phyloP scores from a whole-genome alignment of 306 rosid genomes.

The Acmispon strigosus region DNA sequence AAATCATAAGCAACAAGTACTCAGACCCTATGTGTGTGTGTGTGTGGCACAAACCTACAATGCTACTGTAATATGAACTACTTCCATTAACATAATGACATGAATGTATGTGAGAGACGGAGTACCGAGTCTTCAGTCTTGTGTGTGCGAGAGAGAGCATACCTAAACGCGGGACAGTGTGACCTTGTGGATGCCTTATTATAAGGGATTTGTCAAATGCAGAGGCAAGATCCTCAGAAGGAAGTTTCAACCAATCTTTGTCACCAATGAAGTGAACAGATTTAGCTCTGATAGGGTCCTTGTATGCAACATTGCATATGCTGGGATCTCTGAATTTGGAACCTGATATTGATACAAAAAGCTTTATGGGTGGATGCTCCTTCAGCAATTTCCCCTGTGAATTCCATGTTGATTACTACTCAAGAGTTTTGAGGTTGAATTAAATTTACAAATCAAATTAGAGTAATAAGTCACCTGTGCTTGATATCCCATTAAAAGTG shows the following conservation, averaged over 20 bases:
- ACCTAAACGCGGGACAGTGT: slow-evolving; percentile 86
- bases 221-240: slow-evolving; percentile 67
- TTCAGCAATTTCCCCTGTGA: slow-evolving; percentile 73
- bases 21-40: background rate
- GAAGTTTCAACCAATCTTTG: slow-evolving; percentile 77
- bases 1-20: background rate
- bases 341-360: slow-evolving; percentile 72
- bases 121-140: too few species aligned
- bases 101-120: too few species aligned
- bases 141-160: background rate
- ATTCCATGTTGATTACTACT: slow-evolving; percentile 1
- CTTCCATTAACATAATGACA: too few species aligned
- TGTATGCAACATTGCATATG: slow-evolving; percentile 75
- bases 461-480: slow-evolving; percentile 42
- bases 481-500: slow-evolving; percentile 69
- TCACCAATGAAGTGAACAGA: slow-evolving; percentile 82
- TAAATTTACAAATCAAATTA: background rate
- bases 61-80: too few species aligned
- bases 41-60: background rate
- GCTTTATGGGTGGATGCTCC: slow-evolving; percentile 70
- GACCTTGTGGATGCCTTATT: slow-evolving; percentile 85
- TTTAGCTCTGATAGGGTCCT: slow-evolving; percentile 53
- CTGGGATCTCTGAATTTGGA: slow-evolving; percentile 70
- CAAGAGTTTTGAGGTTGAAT: background rate
- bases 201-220: slow-evolving; percentile 60